Base-by-base conservation (phyloP, 1,284 basidiomycete species). In the Austroboletus olivaceoglutinosus region DNA sequence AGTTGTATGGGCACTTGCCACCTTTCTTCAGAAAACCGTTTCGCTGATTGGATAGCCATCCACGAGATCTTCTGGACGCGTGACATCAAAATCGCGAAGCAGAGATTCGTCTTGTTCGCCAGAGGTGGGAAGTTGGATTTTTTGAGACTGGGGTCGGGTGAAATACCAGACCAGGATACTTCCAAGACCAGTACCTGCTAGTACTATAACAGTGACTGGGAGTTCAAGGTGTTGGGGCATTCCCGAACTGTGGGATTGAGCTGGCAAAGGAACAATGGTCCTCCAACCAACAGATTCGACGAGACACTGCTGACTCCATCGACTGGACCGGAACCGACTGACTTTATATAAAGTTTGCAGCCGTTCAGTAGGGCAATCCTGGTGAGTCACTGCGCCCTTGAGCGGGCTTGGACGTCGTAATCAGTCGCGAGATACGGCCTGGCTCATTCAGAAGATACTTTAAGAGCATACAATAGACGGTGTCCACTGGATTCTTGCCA, bases 41-140 rank as follows among this genome's bases (percentile, higher is more conserved):
- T 81, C 84, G 19, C 90, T 73, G 41, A 94, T 76, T 11, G 90
- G 87, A 48, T 82, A 81, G 2, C 92, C 92, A 61, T 94, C 86
- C 13, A 84, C 60, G 30, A 82, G 62, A 61, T 93, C 86, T 58
- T 85, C 82, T 4, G 85, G 80, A 39, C 72, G 83, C 25, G 83
- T 80, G 31, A 93, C 81, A 58, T 93, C 83, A 65, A 93, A 93
- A 64, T 94, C 92, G 27, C 63, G 70, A 45, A 62, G 56, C 4
- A 71, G 67, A 0, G 55, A 56, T 51, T 72, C 71, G 18, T 65
- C 62, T 13, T 64, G 69, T 36, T 73, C 71, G 13, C 63, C 65
- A 54, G 75, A 67, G 5, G 68, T 65, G 27, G 83, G 80, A 21
- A 89, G 76, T 47, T 79, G 70, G 43, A 89, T 74, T 62, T 81